Evolutionary conservation across 768 basidiomycete species (phyloP).

Genomic region (Lentinula edodes): DNA sequence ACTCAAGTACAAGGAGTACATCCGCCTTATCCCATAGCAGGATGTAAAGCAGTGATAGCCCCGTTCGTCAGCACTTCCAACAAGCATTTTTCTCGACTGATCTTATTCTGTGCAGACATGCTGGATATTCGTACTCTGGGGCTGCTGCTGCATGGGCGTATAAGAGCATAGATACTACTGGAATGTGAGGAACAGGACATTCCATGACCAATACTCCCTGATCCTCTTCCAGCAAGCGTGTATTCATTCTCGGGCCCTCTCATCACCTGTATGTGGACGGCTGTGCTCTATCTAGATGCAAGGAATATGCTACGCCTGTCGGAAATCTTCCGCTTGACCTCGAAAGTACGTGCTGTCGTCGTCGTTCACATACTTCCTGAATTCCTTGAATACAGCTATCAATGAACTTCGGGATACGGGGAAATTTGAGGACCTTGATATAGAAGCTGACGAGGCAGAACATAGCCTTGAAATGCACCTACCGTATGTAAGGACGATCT

Average conservation of each 20-base stretch:
- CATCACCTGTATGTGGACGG: conserved; percentile 86
- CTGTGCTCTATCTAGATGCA: conserved; percentile 81
- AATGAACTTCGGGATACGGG: conserved; percentile 58
- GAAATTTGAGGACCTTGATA: conserved; percentile 63
- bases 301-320: conserved; percentile 77
- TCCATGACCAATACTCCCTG: background rate
- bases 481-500: conserved; percentile 82
- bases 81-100: background rate
- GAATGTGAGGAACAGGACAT: conserved; percentile 51
- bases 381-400: conserved; percentile 43
- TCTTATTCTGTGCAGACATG: conserved; percentile 56
- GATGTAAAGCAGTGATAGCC: conserved; percentile 86
- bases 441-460: conserved; percentile 80
- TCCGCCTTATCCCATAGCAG: conserved; percentile 43
- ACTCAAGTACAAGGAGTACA: conserved; percentile 43
- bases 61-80: conserved; percentile 53
- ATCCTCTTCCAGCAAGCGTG: conserved; percentile 58
- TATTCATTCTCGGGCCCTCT: conserved; percentile 94
- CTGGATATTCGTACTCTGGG: conserved; percentile 94
- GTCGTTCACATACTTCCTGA: background rate
- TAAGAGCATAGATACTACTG: conserved; percentile 72
- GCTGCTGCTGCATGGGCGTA: conserved; percentile 96
- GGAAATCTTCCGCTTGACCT: conserved; percentile 77
- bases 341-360: conserved; percentile 52
- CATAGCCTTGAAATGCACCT: conserved; percentile 99